These are phyloP conservation scores for Ophiostoma piceae DNA, from an alignment of 2,329 filamentous ascomycete genomes.

Conservation along the genomic window DNA sequence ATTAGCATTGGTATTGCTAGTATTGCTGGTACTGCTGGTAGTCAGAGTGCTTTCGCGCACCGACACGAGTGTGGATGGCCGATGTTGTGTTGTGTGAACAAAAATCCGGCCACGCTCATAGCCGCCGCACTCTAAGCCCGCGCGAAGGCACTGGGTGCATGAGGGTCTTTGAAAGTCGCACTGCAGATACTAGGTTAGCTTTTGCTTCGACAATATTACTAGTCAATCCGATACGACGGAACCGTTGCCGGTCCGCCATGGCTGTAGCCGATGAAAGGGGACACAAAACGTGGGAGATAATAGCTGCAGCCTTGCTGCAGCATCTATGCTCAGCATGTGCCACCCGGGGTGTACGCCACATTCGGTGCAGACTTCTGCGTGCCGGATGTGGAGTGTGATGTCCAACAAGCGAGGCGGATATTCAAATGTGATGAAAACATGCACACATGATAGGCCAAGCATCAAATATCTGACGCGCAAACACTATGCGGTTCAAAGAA, in stretches of 20 bases:
- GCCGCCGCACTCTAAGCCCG: conserved; percentile 28
- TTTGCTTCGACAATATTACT: not conserved
- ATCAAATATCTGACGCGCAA: not conserved
- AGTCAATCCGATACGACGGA: not conserved
- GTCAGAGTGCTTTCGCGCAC: conserved; percentile 21
- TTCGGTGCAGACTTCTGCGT: not conserved
- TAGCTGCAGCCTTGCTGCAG: not conserved
- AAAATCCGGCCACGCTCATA: conserved; percentile 30
- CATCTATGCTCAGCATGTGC: not conserved
- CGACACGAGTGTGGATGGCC: conserved; percentile 15
- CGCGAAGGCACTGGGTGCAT: conserved; percentile 29
- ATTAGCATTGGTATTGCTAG: not conserved
- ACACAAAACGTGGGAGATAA: not conserved
- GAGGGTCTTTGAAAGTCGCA: conserved; percentile 29
- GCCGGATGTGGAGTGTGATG: not conserved
- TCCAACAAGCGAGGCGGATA: not conserved
- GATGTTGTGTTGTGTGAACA: conserved; percentile 26
- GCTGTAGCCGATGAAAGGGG: not conserved
- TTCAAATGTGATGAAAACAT: not conserved
- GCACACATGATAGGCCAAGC: not conserved
- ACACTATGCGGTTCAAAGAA: not conserved
- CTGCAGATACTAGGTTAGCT: conserved; percentile 19
- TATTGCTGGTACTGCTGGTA: not conserved
- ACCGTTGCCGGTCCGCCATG: not conserved
- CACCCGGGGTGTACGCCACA: not conserved